Base-by-base conservation (phyloP, 208 protist genomes). In the Leishmania tarentolae region DNA sequence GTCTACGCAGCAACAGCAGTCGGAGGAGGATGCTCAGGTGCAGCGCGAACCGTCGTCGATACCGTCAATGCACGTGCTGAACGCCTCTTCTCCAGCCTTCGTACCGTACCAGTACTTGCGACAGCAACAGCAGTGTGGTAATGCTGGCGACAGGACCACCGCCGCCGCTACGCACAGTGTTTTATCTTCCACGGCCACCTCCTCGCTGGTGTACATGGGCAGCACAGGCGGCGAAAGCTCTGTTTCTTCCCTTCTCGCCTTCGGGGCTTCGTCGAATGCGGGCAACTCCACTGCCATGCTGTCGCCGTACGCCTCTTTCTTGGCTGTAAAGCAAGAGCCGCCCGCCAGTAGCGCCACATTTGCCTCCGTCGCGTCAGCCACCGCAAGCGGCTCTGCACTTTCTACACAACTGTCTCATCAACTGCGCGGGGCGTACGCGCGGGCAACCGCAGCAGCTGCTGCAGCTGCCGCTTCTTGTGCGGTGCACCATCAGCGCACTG, bases 401-500 rank as follows among this genome's bases (percentile, higher is more conserved):
- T 72, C 61, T 8, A 59, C 82, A 3, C 47, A n/a, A 42, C 71
- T 73, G 21, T 63, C 78, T 5, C 65, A 79, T 57, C 82, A 86
- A 40, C 82, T 86, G 72, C 82, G 82, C 28, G 77, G 76, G 31
- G 82, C 82, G 21, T 86, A 86, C 75, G 82, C 82, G 37, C 71
- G 82, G 19, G 81, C 78, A 5, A 79, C 83, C 37, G 79, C 61
- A 0, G 57, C 56, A 3, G 75, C 73, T 50, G 63, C 35, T 42
- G 37, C 61, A 24, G 73, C 73, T 9, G 65, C 80, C 4, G 37
- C 77, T 42, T 28, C 75, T 44, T 15, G 50, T 31, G 44, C 37
- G 50, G 24, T 31, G 46, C 68, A 61, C 9, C 2, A 40, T 50
- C 73, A 78, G 8, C 61, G 50, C 17, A 81, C 37, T 37, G 70